Evolutionary conservation across 148 eudicot genomes (phyloP).

Genomic region (Vaccinium corymbosum): DNA sequence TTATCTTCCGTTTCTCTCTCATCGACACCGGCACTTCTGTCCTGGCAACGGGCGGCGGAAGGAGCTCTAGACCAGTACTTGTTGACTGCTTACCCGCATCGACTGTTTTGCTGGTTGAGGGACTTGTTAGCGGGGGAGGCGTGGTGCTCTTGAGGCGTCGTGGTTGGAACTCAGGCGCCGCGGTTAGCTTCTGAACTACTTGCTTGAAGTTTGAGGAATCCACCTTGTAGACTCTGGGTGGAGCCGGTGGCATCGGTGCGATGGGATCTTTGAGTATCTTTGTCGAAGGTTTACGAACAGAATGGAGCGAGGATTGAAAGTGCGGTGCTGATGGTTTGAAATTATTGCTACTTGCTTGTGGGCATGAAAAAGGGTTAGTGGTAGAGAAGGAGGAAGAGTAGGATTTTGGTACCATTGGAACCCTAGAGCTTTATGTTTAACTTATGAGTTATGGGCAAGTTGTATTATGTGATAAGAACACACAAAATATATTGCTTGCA

Average conservation of each 20-base stretch:
- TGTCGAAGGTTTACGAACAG: conserved; percentile 18
- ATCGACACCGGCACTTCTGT: not conserved
- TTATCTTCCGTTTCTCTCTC: not conserved
- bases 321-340: conserved; percentile 10
- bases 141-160: conserved; percentile 31
- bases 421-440: not conserved
- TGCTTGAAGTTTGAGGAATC: conserved; percentile 54
- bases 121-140: conserved; percentile 41
- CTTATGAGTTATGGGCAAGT: not conserved
- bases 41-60: not conserved
- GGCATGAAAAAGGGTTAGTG: not conserved
- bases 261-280: conserved; percentile 27
- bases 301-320: conserved; percentile 20
- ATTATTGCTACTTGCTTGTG: not conserved
- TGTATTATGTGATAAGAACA: not conserved
- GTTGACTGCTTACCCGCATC: not conserved
- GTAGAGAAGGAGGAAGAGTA: conserved; percentile 10
- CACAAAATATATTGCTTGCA: not conserved
- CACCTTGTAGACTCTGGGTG: conserved; percentile 58
- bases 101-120: not conserved
- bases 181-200: conserved; percentile 65
- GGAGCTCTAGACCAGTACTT: not conserved
- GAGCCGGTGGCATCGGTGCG: conserved; percentile 33
- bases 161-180: conserved; percentile 27
- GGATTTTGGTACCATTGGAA: conserved; percentile 14